Conservation (phyloP, 352 stramenopile genomes). For the Globisporangium polare region DNA sequence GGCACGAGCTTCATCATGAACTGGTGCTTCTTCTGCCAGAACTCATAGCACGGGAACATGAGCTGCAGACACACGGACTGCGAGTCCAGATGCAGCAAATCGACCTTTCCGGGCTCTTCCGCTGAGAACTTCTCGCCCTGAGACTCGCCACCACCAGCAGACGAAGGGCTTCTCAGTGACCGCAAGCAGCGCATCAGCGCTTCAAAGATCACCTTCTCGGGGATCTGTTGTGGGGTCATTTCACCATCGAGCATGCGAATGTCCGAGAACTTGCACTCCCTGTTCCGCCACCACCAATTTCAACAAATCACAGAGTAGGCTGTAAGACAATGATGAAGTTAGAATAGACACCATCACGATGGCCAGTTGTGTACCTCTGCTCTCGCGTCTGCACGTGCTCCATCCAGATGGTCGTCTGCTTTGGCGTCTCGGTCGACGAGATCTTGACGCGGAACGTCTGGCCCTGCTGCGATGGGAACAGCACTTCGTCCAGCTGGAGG, state of each 20-base stretch:
- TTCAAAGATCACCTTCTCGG: slow-evolving; percentile 22
- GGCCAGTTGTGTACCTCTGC: slow-evolving; percentile 8
- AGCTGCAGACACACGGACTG: slow-evolving; percentile 24
- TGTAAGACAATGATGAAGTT: not conserved
- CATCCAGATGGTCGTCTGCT: slow-evolving; percentile 24
- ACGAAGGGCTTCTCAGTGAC: slow-evolving; percentile 7
- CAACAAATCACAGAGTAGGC: not conserved
- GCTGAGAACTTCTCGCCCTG: slow-evolving; percentile 1
- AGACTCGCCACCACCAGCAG: slow-evolving; percentile 9
- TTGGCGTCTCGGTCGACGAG: slow-evolving; percentile 4
- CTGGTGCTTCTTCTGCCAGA: slow-evolving; percentile 29
- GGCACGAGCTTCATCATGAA: slow-evolving; percentile 30
- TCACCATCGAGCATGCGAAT: slow-evolving; percentile 22
- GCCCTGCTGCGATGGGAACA: slow-evolving; percentile 21
- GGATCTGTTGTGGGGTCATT: slow-evolving; percentile 15
- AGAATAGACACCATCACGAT: not conserved
- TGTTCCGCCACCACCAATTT: not conserved
- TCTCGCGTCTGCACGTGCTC: slow-evolving; percentile 25
- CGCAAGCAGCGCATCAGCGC: slow-evolving; percentile 29
- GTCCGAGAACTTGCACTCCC: slow-evolving; percentile 26
- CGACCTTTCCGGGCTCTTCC: slow-evolving; percentile 28
- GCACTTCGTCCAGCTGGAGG: slow-evolving; percentile 28
- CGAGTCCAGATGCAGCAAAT: slow-evolving; percentile 19
- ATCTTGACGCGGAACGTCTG: slow-evolving; percentile 30
- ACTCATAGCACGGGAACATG: slow-evolving; percentile 32